phyloP scores from a whole-genome alignment of 108 stramenopile genomes.

The Parietichytrium sp. region DNA sequence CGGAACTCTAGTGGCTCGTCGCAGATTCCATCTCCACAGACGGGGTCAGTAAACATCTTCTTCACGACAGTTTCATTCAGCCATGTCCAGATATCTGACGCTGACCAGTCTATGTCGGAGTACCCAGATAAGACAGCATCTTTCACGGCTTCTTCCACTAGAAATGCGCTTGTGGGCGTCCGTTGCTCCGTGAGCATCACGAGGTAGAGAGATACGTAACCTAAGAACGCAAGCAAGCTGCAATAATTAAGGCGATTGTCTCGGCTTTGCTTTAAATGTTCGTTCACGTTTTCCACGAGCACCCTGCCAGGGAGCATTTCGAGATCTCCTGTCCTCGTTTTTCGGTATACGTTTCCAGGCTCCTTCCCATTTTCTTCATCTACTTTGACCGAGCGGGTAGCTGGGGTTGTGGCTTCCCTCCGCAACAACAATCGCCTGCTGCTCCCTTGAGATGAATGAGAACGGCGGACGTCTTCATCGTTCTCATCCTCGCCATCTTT shows the following conservation, averaged over 20 bases:
- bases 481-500: too few relatives aligned
- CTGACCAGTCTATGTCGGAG: neutral
- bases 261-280: neutral
- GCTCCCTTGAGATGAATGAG: too few relatives aligned
- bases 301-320: neutral
- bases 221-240: neutral
- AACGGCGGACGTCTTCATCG: too few relatives aligned
- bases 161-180: neutral
- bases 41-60: neutral
- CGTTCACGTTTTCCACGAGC: neutral
- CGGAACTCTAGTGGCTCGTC: neutral
- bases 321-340: neutral
- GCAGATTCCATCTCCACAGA: neutral
- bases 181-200: neutral
- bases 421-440: too few relatives aligned
- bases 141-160: constrained; percentile 3
- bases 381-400: too few relatives aligned
- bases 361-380: too few relatives aligned
- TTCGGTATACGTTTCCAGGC: too few relatives aligned
- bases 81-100: neutral
- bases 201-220: neutral
- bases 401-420: too few relatives aligned
- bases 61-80: neutral
- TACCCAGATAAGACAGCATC: neutral
- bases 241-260: neutral